phyloP scores from a whole-genome alignment of 1,139 yeast genomes.

The Kurtzmaniella natalensis region DNA sequence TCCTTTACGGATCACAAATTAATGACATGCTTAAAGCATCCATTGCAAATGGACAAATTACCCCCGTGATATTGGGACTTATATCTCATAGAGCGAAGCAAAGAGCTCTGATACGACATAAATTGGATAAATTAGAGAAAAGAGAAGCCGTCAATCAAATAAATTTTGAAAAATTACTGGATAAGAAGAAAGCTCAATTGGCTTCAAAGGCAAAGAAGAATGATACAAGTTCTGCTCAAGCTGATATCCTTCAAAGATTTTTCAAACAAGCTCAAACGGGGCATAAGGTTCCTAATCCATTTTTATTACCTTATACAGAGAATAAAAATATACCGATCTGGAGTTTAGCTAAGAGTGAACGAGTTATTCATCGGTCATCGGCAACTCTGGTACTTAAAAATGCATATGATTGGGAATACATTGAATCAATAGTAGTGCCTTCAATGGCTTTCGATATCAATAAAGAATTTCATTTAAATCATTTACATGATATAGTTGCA shows the following conservation, averaged over 20 bases:
- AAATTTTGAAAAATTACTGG: background rate
- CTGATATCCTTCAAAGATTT: slow-evolving; percentile 20
- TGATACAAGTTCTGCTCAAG: slow-evolving; percentile 8
- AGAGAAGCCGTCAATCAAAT: background rate
- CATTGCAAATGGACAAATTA: background rate
- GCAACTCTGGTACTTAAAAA: slow-evolving; percentile 14
- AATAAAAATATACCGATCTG: slow-evolving; percentile 8
- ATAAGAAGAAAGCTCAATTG: slow-evolving; percentile 5
- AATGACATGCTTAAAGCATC: background rate
- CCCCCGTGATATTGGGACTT: background rate
- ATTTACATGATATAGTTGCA: slow-evolving; percentile 16
- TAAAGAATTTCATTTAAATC: slow-evolving; percentile 20
- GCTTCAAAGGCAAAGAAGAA: slow-evolving; percentile 6
- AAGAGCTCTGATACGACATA: background rate
- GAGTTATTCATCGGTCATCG: slow-evolving; percentile 19
- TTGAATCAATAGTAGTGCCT: slow-evolving; percentile 34
- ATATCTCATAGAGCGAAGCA: background rate
- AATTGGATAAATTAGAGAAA: background rate
- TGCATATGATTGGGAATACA: slow-evolving; percentile 32
- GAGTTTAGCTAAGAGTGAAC: slow-evolving; percentile 6
- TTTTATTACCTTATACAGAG: slow-evolving; percentile 27
- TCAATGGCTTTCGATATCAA: slow-evolving; percentile 35
- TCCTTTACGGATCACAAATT: background rate
- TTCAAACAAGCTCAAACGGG: slow-evolving; percentile 25
- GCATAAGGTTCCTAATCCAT: slow-evolving; percentile 30